Evolutionary conservation across 1,139 yeast species (phyloP), one percentile per base, ranked within the genome.

Genomic region (Debaryomyces nepalensis): DNA sequence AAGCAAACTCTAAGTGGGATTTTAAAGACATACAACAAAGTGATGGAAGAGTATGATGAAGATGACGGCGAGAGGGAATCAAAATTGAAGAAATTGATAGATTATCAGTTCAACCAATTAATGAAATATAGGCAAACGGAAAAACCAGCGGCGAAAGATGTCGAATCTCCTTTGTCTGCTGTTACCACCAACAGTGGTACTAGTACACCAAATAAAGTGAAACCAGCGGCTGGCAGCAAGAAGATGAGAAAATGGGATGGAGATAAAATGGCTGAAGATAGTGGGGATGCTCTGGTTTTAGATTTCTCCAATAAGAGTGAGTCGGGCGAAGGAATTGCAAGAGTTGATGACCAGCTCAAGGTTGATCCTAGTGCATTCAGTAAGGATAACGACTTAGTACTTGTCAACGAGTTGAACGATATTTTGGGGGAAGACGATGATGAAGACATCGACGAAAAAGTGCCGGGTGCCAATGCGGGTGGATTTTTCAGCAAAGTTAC

Each of bases 231-330:
- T 37, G 44, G 46, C 33, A 11, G 26, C 23, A 31, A 31, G 29
- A 72, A 70, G 50, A 70, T 73, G 78, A 60, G 79, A 46, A 70
- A 68, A 47, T 73, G 79, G 79, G 66, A 68, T 23, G 72, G 70
- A 37, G 73, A 68, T 33, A 70, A 67, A 43, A 51, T 66, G 54
- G 66, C 66, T 2, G 66, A 57, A n/a, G 61, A 49, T 15, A 54
- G 46, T 18, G 56, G 51, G 9, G 57, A 47, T n/a, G 46, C 56
- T n/a, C 47, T 45, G 33, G 57, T 50, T 0, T 61, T 73, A 40
- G 78, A 72, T 47, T 73, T 66, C 46, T 70, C 76, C 2, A 63
- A 49, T 18, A 42, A 50, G 6, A 54, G 50, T 16, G 59, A 49
- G 1, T 16, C 32, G 11, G 7, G 21, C 7, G 55, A 44, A 6